Conservation (phyloP, 768 basidiomycete species). For the Phylloporus sp. region DNA sequence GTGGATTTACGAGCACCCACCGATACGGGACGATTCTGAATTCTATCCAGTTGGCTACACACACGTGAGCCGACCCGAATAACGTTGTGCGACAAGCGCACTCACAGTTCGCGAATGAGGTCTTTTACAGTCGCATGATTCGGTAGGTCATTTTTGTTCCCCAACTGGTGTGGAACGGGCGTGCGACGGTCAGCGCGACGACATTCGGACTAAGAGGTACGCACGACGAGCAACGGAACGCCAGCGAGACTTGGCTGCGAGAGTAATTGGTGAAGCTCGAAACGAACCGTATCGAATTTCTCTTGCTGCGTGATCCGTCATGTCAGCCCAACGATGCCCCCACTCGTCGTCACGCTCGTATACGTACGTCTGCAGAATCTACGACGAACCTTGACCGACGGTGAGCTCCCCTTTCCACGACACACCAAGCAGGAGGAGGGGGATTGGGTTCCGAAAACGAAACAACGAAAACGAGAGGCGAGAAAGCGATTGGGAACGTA, state of each 20-base stretch:
- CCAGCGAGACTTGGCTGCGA: slow-evolving; percentile 58
- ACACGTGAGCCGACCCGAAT: slow-evolving; percentile 24
- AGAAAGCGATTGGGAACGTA: slow-evolving; percentile 35
- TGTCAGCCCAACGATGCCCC: neutral
- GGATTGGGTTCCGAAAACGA: neutral
- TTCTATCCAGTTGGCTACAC: slow-evolving; percentile 56
- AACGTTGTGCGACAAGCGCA: neutral
- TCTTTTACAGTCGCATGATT: slow-evolving; percentile 77
- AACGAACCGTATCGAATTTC: slow-evolving; percentile 76
- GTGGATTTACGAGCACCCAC: slow-evolving; percentile 42
- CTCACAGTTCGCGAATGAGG: slow-evolving; percentile 72
- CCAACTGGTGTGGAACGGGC: slow-evolving; percentile 45
- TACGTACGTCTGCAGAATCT: slow-evolving; percentile 78
- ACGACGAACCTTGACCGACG: slow-evolving; percentile 72
- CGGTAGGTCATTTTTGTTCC: slow-evolving; percentile 89
- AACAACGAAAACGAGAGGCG: neutral
- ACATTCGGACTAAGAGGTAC: slow-evolving; percentile 25
- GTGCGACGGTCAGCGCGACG: neutral
- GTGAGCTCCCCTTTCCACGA: slow-evolving; percentile 14
- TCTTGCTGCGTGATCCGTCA: slow-evolving; percentile 47
- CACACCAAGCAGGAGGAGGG: neutral
- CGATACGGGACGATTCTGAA: slow-evolving; percentile 77
- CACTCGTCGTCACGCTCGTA: neutral
- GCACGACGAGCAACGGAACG: slow-evolving; percentile 78
- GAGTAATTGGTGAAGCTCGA: slow-evolving; percentile 79